Base-by-base conservation (phyloP, 345 rosid genomes). In the Viola odorata region DNA sequence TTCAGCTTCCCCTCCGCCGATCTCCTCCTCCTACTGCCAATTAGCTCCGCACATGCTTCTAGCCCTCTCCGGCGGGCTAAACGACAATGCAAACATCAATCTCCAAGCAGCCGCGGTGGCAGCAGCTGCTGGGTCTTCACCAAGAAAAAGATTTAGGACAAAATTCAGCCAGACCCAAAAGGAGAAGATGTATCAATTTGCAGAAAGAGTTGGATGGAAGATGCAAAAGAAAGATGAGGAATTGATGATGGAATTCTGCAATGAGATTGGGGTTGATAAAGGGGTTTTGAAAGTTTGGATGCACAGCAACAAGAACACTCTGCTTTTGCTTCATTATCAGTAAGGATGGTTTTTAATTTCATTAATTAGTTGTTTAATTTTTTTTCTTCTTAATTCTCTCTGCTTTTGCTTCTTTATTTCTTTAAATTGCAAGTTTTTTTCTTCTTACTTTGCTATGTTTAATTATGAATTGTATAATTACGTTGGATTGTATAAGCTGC, bases 261-360 rank as follows among this genome's bases (percentile, higher is more conserved):
- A 65, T 42, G 88, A 87, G 51, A 72, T 87, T 3, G 89, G 89
- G 9, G 87, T 92, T 23, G 95, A 87, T 37, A 85, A 67, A 55
- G 76, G 64, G 1, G 97, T 87, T 10, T 69, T 92, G 41, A 92
- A 92, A 69, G 98, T 92, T 0, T 89, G 97, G 98, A 92, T 92
- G 96, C 98, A 92, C 59, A 92, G 89, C 73, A 92, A 92, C 73
- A 92, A 92, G 82, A 84, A 67, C 67, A 81, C 85, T 41, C 72
- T 84, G 5, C n/a, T n/a, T n/a, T n/a, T n/a, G n/a, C n/a, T n/a
- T n/a, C n/a, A n/a, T n/a, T n/a, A n/a, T n/a, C n/a, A n/a, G n/a
- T n/a, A n/a, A n/a, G n/a, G n/a, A n/a, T n/a, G n/a, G n/a, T n/a
- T n/a, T n/a, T n/a, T n/a, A n/a, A n/a, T n/a, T n/a, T n/a, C n/a